Percentiles rank a stretch among this genome's conserved stretches.
Conservation (phyloP, 2,329 filamentous ascomycete species). For the Parascedosporium putredinis region DNA sequence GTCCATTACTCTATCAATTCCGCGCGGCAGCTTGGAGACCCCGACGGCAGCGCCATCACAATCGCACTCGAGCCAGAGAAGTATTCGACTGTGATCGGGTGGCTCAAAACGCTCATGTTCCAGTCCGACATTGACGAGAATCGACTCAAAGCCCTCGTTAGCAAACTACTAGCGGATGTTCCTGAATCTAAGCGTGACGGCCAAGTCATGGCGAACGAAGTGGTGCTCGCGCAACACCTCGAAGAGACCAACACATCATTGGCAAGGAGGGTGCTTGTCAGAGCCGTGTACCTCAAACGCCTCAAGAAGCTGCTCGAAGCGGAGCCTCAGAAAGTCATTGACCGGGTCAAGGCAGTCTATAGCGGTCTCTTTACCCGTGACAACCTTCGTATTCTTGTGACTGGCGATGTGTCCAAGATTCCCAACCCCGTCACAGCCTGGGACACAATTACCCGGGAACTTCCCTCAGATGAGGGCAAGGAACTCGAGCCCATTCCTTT, state of each 20-base stretch:
- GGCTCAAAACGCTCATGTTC: constrained; percentile 79
- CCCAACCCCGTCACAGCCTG: constrained; percentile 68
- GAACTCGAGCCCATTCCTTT: constrained; percentile 60
- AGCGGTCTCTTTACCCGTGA: constrained; percentile 67
- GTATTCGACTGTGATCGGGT: constrained; percentile 70
- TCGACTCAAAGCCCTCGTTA: constrained; percentile 53
- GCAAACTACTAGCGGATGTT: constrained; percentile 81
- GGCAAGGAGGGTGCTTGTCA: constrained; percentile 73
- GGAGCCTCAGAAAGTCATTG: constrained; percentile 65
- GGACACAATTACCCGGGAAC: constrained; percentile 48
- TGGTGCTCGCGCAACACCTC: constrained; percentile 71
- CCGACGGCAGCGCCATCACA: constrained; percentile 69
- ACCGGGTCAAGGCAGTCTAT: constrained; percentile 68
- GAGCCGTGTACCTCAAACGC: constrained; percentile 76
- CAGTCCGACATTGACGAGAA: constrained; percentile 75
- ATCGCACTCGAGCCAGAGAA: constrained; percentile 85
- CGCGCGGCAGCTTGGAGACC: constrained; percentile 59
- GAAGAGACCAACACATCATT: constrained; percentile 66
- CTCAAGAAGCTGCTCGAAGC: constrained; percentile 70
- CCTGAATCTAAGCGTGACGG: constrained; percentile 87
- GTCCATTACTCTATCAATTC: constrained; percentile 69
- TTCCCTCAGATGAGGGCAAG: constrained; percentile 32
- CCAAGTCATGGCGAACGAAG: constrained; percentile 51
- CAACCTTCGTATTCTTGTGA: constrained; percentile 79
- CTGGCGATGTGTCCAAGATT: constrained; percentile 68